phyloP scores from a whole-genome alignment of 371 early-diverging fungal species.

The Mortierella sp. region DNA sequence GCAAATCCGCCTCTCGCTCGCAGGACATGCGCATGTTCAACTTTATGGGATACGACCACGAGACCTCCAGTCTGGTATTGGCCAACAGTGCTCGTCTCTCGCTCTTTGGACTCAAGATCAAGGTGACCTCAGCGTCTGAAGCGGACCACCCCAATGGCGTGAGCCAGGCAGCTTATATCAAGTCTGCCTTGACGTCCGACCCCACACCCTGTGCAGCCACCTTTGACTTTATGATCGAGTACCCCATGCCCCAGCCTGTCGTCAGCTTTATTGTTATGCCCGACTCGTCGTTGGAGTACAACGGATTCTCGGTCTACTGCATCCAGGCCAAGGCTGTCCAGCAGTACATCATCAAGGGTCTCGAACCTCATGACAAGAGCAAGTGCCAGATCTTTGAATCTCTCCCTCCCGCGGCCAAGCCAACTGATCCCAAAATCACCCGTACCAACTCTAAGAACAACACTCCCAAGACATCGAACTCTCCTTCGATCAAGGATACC shows the following conservation, averaged over 20 bases:
- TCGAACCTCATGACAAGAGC: conserved; percentile 57
- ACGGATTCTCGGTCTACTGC: conserved; percentile 60
- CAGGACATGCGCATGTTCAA: conserved; percentile 58
- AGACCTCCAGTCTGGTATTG: conserved; percentile 50
- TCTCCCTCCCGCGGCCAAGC: conserved; percentile 20
- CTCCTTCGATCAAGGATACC: conserved; percentile 28
- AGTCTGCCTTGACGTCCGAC: conserved; percentile 11
- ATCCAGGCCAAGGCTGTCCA: conserved; percentile 60
- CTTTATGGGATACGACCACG: conserved; percentile 51
- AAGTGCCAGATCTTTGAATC: conserved; percentile 51
- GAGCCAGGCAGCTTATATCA: conserved; percentile 40
- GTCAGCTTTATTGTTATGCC: conserved; percentile 59
- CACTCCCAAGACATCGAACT: conserved; percentile 26
- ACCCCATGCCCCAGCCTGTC: conserved; percentile 58
- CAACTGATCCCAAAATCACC: conserved; percentile 13
- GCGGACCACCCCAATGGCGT: neutral
- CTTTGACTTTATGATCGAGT: conserved; percentile 62
- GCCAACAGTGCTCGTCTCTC: conserved; percentile 59
- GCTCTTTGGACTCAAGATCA: conserved; percentile 52
- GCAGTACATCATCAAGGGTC: conserved; percentile 57
- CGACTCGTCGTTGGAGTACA: conserved; percentile 49
- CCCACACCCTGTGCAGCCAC: conserved; percentile 23
- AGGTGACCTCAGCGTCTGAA: conserved; percentile 27
- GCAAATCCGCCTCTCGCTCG: conserved; percentile 37
- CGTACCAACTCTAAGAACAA: conserved; percentile 8